These are phyloP conservation scores for Erigeron canadensis DNA, from an alignment of 129 eudicot species.

Conservation along the genomic window DNA sequence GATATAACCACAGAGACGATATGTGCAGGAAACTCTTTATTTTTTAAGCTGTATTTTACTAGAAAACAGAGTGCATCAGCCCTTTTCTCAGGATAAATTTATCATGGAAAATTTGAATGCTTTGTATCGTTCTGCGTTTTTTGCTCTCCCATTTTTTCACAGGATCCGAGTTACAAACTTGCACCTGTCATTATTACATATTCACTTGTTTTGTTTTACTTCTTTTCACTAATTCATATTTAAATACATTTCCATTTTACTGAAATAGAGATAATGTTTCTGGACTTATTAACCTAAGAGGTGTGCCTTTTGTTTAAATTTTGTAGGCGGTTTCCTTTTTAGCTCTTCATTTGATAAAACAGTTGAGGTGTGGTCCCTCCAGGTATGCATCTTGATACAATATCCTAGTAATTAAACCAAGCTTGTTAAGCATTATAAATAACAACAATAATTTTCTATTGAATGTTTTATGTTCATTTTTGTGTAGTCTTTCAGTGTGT, in stretches of 20 bases:
- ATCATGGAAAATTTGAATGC: neutral
- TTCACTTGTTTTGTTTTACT: neutral
- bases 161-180: neutral
- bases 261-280: neutral
- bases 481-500: neutral
- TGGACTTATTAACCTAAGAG: constrained; percentile 13
- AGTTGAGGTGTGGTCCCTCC: constrained; percentile 77
- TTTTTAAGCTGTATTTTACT: neutral
- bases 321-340: constrained; percentile 79
- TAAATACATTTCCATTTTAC: neutral
- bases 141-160: neutral
- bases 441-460: neutral
- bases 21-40: no score
- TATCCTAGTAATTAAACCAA: neutral
- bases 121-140: neutral
- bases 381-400: constrained; percentile 31
- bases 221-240: neutral
- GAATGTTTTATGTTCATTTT: neutral
- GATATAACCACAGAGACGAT: no score
- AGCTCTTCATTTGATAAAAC: constrained; percentile 86
- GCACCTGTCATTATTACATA: neutral
- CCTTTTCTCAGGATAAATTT: neutral
- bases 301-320: constrained; percentile 17
- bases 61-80: neutral
- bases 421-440: neutral